Evolutionary conservation across 2,329 filamentous ascomycete species (phyloP).

Genomic region (Tolypocladium inflatum): DNA sequence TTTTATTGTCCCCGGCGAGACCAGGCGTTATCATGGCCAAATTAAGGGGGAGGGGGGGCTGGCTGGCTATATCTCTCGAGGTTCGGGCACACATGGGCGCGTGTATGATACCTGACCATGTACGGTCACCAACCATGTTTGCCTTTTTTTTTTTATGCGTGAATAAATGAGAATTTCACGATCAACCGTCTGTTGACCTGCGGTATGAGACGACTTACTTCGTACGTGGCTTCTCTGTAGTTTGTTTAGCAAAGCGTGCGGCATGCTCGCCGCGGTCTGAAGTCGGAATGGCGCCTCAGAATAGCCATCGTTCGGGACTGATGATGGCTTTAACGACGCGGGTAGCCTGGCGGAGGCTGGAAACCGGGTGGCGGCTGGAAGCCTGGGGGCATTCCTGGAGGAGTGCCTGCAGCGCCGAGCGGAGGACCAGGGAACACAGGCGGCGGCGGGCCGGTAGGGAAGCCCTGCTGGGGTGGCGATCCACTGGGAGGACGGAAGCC

Average conservation of each 20-base stretch:
- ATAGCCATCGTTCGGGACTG: too few species aligned
- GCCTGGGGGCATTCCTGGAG: slow-evolving; percentile 32
- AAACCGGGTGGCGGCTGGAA: slow-evolving; percentile 38
- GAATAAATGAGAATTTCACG: neutral
- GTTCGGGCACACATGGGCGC: slow-evolving; percentile 6
- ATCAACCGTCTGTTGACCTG: neutral
- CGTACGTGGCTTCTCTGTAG: too few species aligned
- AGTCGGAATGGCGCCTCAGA: neutral
- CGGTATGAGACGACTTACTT: neutral
- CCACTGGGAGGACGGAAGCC: slow-evolving; percentile 28
- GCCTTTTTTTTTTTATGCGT: slow-evolving; percentile 1
- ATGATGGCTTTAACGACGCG: slow-evolving; percentile 12
- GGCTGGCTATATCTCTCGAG: slow-evolving; percentile 6
- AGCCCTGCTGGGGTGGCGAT: slow-evolving; percentile 28
- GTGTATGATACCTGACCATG: slow-evolving; percentile 16
- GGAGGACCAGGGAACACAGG: slow-evolving; percentile 29
- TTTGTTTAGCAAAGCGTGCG: neutral
- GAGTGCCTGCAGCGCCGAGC: slow-evolving; percentile 20
- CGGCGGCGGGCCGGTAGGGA: slow-evolving; percentile 25
- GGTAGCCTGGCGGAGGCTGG: slow-evolving; percentile 27
- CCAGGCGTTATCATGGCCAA: neutral
- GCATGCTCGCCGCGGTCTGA: slow-evolving; percentile 1
- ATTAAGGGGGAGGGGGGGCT: neutral
- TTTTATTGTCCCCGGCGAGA: neutral
- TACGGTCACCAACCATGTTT: slow-evolving; percentile 5